Evolutionary conservation across 225 moss, liverwort and hornwort species (phyloP), one percentile per base, ranked within the genome.

Genomic region (Pleurozium schreberi): DNA sequence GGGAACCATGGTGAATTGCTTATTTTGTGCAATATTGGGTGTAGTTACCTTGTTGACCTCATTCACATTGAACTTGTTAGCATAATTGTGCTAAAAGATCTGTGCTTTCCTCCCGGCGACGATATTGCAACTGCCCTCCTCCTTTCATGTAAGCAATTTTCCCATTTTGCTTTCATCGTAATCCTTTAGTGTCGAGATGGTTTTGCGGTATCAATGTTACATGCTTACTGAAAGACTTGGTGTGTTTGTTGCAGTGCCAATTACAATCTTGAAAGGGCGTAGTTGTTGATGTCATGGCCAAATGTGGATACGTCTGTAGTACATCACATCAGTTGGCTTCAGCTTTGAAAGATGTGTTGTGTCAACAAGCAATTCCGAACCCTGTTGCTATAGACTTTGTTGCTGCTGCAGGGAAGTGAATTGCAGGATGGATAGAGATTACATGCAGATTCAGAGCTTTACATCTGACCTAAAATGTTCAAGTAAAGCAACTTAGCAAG

Each of bases 1-100:
- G 6, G 4, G 2, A 67, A 67, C 12, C 4, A 67, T n/a, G 4
- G 0, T n/a, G 2, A 68, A 68, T 22, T n/a, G 2, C 12, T 38
- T 38, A 67, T 67, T 67, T 38, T 67, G 38, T 30, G 38, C 5
- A 1, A 63, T 63, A 31, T 63, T 63, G 31, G 31, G 31, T 63
- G 31, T 31, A 16, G 31, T 31, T 63, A 16, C 4, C 7, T 19
- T 66, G 11, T 36, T 10, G 68, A 68, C n/a, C 12, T 21, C 22
- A 68, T n/a, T 68, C 22, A n/a, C n/a, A n/a, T 23, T 40, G 13
- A 40, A 23, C 13, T 1, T 23, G 7, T 68, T n/a, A 68, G n/a
- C 38, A 38, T 5, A 66, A 66, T 19, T 36, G 12, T 61, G 27
- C 27, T 61, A 6, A 19, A 19, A 38, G 38, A 66, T 59, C 23